Evolutionary conservation across 495 filamentous ascomycete species (phyloP).

Genomic region (Penicillium atrosanguineum): DNA sequence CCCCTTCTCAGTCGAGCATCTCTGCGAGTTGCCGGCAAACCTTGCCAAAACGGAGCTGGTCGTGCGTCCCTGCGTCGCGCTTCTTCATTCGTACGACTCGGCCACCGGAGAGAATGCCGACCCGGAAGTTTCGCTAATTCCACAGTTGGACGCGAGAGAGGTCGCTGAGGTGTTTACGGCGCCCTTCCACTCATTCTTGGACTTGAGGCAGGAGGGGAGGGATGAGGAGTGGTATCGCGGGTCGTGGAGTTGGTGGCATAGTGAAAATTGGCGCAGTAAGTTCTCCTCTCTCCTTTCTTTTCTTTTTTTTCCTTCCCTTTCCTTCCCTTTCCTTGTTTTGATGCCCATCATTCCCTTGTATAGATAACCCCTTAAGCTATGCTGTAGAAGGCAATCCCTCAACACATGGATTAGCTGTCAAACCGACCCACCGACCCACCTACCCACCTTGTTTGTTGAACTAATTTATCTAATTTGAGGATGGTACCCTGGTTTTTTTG

Average conservation of each 20-base stretch:
- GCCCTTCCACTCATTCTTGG: constrained; percentile 72
- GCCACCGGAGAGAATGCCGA: constrained; percentile 35
- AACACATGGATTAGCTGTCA: no score
- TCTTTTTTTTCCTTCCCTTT: constrained; percentile 3
- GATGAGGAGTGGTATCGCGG: constrained; percentile 57
- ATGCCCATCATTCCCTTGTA: no score
- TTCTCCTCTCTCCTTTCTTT: constrained; percentile 2
- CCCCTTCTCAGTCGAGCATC: constrained; percentile 77
- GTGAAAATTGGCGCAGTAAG: constrained; percentile 59
- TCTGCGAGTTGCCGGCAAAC: constrained; percentile 77
- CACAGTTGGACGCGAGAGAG: constrained; percentile 76
- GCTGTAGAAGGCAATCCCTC: no score
- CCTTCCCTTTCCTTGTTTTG: not conserved
- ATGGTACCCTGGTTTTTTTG: no score
- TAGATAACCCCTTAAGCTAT: no score
- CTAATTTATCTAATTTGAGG: no score
- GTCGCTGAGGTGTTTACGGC: constrained; percentile 90
- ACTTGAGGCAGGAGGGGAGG: constrained; percentile 14
- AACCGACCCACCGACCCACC: no score
- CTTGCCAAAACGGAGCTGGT: constrained; percentile 78
- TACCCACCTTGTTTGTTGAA: no score
- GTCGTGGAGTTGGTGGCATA: constrained; percentile 59
- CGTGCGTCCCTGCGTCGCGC: constrained; percentile 82
- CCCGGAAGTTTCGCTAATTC: constrained; percentile 71
- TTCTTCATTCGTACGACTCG: constrained; percentile 61